Base-by-base conservation (phyloP, 2,329 filamentous ascomycete genomes). In the Tympanopsis confertula region DNA sequence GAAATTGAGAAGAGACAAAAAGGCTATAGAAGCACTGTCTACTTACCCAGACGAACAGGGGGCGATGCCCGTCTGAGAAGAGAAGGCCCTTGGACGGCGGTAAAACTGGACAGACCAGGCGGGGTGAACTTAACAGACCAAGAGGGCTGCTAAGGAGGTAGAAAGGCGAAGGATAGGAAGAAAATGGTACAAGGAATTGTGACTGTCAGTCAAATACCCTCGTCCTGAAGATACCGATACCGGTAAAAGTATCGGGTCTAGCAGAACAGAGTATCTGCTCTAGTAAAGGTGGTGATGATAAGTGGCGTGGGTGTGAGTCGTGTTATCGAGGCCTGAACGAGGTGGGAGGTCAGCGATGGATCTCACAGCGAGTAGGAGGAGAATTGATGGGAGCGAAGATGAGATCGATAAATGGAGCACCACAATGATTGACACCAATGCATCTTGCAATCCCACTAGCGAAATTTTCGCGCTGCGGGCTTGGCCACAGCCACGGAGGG, bases 191-290 rank as follows among this genome's bases (percentile, higher is more conserved):
- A 74, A 58, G 74, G 72, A 83, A 83, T 82, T 57, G 65, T 82
- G 78, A 60, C 73, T 72, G 68, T 65, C 61, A 55, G 52, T 51
- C 52, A 51, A 52, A 47, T 54, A 59, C 66, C 69, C 70, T 66
- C 66, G 62, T 56, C 70, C 71, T 69, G 57, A 63, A 75, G 73
- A 78, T 71, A 69, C 75, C 78, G 78, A 82, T 81, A 81, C 74
- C 65, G 30, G 66, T 68, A 61, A 57, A 68, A 76, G 74, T 82
- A 81, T 74, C 77, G 76, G 76, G 71, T 75, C 71, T 70, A 74
- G 70, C 71, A 78, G 74, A 77, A 66, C 69, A 76, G 71, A 66
- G 56, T 63, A 68, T 72, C 68, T 73, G 66, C 68, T 42, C 36
- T 35, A 45, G 43, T 50, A 38, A 40, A 46, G 45, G 41, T 45